A percentile compares a stretch with the other conserved stretches of the same genome.
These are phyloP conservation scores for Thymus quinquecostatus DNA, from an alignment of 257 asterid genomes.

Conservation along the genomic window DNA sequence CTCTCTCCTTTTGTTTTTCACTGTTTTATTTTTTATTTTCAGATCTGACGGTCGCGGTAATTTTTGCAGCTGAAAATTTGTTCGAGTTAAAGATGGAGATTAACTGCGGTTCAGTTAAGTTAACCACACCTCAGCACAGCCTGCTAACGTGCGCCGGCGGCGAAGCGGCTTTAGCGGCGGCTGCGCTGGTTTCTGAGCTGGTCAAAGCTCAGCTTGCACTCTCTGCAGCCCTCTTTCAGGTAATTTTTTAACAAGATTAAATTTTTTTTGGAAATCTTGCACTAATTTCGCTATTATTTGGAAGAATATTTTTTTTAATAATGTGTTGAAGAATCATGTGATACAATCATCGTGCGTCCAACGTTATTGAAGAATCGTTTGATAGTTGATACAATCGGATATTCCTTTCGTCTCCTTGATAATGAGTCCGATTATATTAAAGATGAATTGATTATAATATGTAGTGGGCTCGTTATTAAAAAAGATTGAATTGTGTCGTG, in stretches of 20 bases:
- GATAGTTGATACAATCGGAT: neutral
- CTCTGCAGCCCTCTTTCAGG: constrained; percentile 45
- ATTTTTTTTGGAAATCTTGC: neutral
- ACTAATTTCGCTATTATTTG: neutral
- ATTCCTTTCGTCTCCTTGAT: too few species aligned
- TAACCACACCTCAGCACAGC: constrained; percentile 35
- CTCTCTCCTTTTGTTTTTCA: neutral
- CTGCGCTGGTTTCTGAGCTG: constrained; percentile 43
- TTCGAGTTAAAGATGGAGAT: constrained; percentile 41
- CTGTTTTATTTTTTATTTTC: neutral
- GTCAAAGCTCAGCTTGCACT: constrained; percentile 46
- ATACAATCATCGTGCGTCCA: too few species aligned
- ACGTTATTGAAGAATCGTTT: neutral
- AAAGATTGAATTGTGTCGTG: too few species aligned
- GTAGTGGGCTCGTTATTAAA: neutral
- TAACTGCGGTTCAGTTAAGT: constrained; percentile 36
- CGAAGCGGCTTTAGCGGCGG: constrained; percentile 47
- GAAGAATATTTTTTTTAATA: neutral
- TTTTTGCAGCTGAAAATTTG: constrained; percentile 25
- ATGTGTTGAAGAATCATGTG: too few species aligned
- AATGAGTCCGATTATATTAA: too few species aligned
- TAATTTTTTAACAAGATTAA: constrained; percentile 22
- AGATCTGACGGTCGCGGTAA: constrained; percentile 37
- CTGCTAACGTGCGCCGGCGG: constrained; percentile 53
- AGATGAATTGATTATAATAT: too few species aligned